Percentiles rank a stretch among this genome's conserved stretches.
Conservation (phyloP, 495 filamentous ascomycete species). For the Endocarpon pusillum region DNA sequence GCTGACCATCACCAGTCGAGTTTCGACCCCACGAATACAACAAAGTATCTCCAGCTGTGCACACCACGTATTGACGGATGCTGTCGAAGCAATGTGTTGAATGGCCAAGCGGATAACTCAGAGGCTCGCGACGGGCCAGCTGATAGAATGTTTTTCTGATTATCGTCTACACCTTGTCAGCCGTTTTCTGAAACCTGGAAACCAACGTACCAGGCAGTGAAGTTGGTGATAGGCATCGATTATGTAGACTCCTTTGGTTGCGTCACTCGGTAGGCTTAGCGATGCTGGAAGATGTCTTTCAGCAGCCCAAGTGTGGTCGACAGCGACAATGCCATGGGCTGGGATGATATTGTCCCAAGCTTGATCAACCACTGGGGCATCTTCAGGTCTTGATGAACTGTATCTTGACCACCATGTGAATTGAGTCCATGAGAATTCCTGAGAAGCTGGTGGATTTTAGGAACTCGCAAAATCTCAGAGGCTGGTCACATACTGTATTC, state of each 20-base stretch:
- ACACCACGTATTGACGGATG: slow-evolving; percentile 7
- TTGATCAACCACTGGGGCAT: too few relatives aligned
- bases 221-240: slow-evolving; percentile 14
- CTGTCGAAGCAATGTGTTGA: slow-evolving; percentile 11
- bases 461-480: too few relatives aligned
- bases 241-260: slow-evolving; percentile 8
- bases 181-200: too few relatives aligned
- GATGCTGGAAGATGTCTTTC: slow-evolving; percentile 3
- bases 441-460: too few relatives aligned
- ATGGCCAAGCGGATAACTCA: slow-evolving; percentile 2
- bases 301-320: slow-evolving; percentile 8
- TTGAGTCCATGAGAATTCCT: too few relatives aligned
- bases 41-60: slow-evolving; percentile 6
- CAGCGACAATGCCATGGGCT: slow-evolving; percentile 10
- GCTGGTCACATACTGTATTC: too few relatives aligned
- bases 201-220: slow-evolving; percentile 9
- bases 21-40: slow-evolving; percentile 9
- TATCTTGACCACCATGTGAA: too few relatives aligned
- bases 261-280: slow-evolving; percentile 7
- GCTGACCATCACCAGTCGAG: slow-evolving; percentile 6
- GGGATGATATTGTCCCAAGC: slow-evolving; percentile 10
- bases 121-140: background rate
- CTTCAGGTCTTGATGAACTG: too few relatives aligned
- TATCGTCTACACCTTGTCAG: slow-evolving; percentile 2
- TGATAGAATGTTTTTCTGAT: slow-evolving; percentile 8